A percentile compares a stretch with the other conserved stretches of the same genome.
These are phyloP conservation scores for Kluyveromyces wickerhamii DNA, from an alignment of 805 yeast genomes.

Conservation along the genomic window DNA sequence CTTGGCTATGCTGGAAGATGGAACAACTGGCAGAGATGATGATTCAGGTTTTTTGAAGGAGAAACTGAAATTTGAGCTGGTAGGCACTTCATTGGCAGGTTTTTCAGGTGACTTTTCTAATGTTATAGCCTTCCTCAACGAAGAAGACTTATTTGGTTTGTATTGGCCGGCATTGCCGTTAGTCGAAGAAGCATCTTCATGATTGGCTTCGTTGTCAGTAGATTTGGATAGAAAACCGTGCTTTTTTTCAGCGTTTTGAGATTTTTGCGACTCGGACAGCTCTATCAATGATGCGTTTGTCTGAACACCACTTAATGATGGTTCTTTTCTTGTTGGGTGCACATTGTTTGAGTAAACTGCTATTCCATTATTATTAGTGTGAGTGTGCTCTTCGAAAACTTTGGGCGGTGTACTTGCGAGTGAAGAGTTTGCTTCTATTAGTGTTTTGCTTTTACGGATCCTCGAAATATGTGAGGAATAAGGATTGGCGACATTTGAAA, in stretches of 20 bases:
- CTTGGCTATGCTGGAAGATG: no score
- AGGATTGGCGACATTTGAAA: conserved; percentile 34
- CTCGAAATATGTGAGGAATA: conserved; percentile 27
- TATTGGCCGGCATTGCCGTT: conserved; percentile 22
- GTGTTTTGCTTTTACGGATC: conserved; percentile 12
- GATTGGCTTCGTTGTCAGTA: no score
- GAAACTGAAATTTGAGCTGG: conserved; percentile 1
- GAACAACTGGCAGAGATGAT: no score
- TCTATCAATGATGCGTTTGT: neutral
- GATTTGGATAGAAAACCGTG: no score
- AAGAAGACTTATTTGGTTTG: conserved; percentile 33
- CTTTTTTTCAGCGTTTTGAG: neutral
- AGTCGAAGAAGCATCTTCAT: neutral
- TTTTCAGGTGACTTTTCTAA: conserved; percentile 14
- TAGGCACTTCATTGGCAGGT: neutral
- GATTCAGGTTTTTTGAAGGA: neutral
- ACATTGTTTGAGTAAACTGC: no score
- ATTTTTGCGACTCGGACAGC: neutral
- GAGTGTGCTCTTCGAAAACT: no score
- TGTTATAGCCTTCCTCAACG: conserved; percentile 29
- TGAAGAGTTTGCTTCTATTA: neutral
- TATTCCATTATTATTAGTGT: no score
- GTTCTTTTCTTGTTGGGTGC: no score
- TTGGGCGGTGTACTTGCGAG: neutral
- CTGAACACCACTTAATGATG: neutral